Conservation (phyloP, 352 stramenopile genomes). For the Phytophthora pisi region DNA sequence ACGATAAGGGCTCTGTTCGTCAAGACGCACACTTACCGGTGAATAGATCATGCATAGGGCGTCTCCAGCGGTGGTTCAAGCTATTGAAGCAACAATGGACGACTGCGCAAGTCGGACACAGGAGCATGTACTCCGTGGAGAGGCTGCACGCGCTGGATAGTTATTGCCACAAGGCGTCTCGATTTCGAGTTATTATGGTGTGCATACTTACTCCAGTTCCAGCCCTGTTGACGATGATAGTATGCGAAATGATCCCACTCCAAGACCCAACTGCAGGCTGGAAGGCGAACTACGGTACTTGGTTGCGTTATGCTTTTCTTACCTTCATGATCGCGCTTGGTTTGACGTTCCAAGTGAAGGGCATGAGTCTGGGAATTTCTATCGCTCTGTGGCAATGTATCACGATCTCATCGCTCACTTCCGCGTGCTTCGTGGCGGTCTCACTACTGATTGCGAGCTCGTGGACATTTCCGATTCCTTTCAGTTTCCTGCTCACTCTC, state of each 20-base stretch:
- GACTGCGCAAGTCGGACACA: not conserved
- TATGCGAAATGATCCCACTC: not conserved
- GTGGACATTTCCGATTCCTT: not conserved
- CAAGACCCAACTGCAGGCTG: not conserved
- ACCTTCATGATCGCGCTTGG: not conserved
- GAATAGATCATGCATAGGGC: not conserved
- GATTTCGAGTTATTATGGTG: not conserved
- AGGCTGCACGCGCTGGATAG: not conserved
- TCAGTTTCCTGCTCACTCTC: not conserved
- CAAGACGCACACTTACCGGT: not conserved
- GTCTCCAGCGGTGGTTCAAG: not conserved
- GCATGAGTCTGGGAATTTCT: not conserved
- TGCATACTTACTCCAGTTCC: not conserved
- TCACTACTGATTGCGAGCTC: not conserved
- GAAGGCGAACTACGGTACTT: not conserved
- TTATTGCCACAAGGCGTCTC: not conserved
- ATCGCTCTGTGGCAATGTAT: constrained; percentile 1
- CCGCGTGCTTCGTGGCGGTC: not conserved
- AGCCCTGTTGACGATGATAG: not conserved
- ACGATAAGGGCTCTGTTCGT: not conserved
- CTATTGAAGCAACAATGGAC: not conserved
- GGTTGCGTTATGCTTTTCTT: not conserved
- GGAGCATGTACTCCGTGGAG: not conserved
- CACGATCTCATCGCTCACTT: not conserved
- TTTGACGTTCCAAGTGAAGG: not conserved